Percentiles rank a stretch among this genome's conserved stretches.
Conservation (phyloP, 2,329 filamentous ascomycete species). For the Phialocephala sp. region DNA sequence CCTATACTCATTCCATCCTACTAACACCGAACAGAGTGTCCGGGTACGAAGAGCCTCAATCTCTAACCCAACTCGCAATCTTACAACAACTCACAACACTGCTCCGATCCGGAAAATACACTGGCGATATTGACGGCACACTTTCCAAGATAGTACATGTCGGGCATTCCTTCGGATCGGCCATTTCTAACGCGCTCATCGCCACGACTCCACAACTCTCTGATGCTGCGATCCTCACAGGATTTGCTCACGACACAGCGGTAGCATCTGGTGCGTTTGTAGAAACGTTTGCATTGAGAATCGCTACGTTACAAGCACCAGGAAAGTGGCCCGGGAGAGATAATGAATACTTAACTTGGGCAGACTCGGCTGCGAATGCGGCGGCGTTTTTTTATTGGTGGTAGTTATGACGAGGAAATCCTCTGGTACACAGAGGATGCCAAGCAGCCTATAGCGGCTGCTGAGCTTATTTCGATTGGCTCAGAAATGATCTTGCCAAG, state of each 20-base stretch:
- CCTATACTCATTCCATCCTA: neutral
- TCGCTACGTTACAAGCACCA: neutral
- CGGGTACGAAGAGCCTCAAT: slow-evolving; percentile 37
- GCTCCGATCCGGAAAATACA: slow-evolving; percentile 32
- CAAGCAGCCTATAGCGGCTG: too few species aligned
- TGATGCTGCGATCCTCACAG: slow-evolving; percentile 55
- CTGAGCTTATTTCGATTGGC: too few species aligned
- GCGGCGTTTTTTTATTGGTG: too few species aligned
- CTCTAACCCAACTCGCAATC: slow-evolving; percentile 37
- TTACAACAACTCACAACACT: slow-evolving; percentile 16
- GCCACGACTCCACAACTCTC: slow-evolving; percentile 56
- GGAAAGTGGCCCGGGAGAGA: too few species aligned
- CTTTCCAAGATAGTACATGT: slow-evolving; percentile 58
- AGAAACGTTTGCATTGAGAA: slow-evolving; percentile 13
- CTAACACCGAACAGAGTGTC: slow-evolving; percentile 17
- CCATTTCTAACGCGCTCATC: slow-evolving; percentile 59
- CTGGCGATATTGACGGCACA: slow-evolving; percentile 18
- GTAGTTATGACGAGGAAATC: too few species aligned
- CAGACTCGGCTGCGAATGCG: too few species aligned
- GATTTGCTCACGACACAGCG: slow-evolving; percentile 13
- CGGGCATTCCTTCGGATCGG: slow-evolving; percentile 65
- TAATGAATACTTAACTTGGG: too few species aligned
- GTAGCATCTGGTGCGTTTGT: neutral
- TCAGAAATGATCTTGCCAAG: too few species aligned
- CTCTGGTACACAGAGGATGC: too few species aligned